These are phyloP conservation scores for Rubia peregrina DNA, from an alignment of 305 asterid species.

Conservation along the genomic window DNA sequence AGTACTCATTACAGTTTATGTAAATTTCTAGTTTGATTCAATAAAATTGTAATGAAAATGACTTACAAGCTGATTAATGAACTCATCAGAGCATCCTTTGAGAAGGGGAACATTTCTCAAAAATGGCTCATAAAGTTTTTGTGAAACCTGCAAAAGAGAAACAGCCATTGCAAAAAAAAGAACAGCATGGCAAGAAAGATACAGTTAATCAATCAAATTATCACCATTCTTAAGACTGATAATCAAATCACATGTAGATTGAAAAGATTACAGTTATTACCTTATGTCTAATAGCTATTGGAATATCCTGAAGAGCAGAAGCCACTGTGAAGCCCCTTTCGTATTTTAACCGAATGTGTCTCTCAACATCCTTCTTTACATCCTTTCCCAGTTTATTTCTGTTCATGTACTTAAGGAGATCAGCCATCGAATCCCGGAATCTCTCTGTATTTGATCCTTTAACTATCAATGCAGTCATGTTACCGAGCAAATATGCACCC, in stretches of 20 bases:
- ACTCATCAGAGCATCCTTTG: slow-evolving; percentile 48
- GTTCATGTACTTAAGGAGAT: slow-evolving; percentile 45
- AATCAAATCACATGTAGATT: neutral
- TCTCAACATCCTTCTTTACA: slow-evolving; percentile 42
- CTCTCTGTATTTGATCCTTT: slow-evolving; percentile 68
- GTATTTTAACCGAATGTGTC: slow-evolving; percentile 51
- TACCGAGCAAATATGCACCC: slow-evolving; percentile 70
- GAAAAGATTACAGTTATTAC: slow-evolving; percentile 18
- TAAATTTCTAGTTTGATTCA: neutral
- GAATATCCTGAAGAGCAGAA: slow-evolving; percentile 52
- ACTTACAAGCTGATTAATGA: slow-evolving; percentile 61
- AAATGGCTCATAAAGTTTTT: slow-evolving; percentile 41
- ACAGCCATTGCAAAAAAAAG: neutral
- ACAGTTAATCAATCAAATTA: neutral
- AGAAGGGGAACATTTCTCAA: slow-evolving; percentile 48
- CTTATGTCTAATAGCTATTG: slow-evolving; percentile 55
- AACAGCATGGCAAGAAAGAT: neutral
- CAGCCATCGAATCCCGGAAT: slow-evolving; percentile 61
- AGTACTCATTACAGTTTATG: too few relatives aligned
- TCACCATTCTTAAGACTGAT: neutral
- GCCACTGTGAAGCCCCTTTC: slow-evolving; percentile 43
- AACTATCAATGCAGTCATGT: slow-evolving; percentile 77
- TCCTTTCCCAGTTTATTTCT: slow-evolving; percentile 51
- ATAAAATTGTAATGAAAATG: neutral
- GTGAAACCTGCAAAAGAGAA: slow-evolving; percentile 45